Conservation (phyloP, 768 basidiomycete genomes). For the Phylloporus sp. region DNA sequence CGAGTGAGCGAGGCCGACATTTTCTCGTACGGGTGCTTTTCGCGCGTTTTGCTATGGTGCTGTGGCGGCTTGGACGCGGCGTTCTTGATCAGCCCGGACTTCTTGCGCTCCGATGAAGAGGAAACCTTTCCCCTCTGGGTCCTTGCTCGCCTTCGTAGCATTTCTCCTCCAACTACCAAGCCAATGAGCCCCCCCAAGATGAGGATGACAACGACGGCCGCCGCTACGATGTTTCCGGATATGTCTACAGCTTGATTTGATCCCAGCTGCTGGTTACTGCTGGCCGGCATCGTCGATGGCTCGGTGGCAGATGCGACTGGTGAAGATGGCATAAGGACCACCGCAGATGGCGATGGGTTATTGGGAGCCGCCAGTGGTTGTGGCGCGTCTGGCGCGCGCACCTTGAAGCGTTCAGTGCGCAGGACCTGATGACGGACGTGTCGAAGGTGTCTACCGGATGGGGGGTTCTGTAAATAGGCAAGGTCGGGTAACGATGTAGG, state of each 20-base stretch:
- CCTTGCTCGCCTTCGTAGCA: slow-evolving; percentile 19
- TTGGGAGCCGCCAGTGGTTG: slow-evolving; percentile 9
- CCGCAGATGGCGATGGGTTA: not conserved
- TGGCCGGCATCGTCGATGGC: slow-evolving; percentile 3
- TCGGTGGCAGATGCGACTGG: slow-evolving; percentile 3
- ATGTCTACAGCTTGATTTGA: slow-evolving; percentile 4
- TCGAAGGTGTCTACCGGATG: slow-evolving; percentile 6
- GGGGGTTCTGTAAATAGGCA: not conserved
- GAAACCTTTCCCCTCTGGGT: not conserved
- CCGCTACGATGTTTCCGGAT: slow-evolving; percentile 22
- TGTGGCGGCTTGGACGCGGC: not conserved
- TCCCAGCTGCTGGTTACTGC: not conserved
- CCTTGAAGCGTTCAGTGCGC: not conserved
- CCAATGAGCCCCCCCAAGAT: slow-evolving; percentile 27
- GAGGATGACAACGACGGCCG: slow-evolving; percentile 20
- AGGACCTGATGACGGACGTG: slow-evolving; percentile 15
- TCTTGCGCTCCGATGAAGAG: slow-evolving; percentile 2
- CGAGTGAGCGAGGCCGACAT: slow-evolving; percentile 8
- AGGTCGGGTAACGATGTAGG: slow-evolving; percentile 13
- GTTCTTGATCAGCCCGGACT: slow-evolving; percentile 2
- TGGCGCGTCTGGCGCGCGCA: slow-evolving; percentile 6
- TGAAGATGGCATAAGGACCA: slow-evolving; percentile 4
- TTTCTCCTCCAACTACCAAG: slow-evolving; percentile 24
- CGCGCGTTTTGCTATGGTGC: not conserved
- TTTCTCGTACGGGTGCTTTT: slow-evolving; percentile 13